Evolutionary conservation across 202 grass and related monocot species (phyloP), one percentile per base, ranked within the genome.

Genomic region (Tripidium arundinaceum): DNA sequence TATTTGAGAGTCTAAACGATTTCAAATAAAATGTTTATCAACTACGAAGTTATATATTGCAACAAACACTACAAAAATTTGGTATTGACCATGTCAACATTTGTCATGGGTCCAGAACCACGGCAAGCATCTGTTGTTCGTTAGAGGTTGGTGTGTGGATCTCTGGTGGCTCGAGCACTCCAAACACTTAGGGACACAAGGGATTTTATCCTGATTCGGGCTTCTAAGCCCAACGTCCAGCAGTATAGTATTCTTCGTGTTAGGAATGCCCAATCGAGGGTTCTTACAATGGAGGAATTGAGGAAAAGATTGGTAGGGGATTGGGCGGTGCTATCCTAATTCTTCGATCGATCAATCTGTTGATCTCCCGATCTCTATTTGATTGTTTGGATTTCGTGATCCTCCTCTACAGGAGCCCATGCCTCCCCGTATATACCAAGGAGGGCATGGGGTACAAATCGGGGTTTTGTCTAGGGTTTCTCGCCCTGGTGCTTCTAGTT

Each of bases 161-260:
- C 38, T 39, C 38, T 2, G 8, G 7, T 39, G 8, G 38, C 38
- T 39, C 1, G 9, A 8, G 7, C 38, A 39, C 34, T 37, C 34
- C 6, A 37, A 43, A 43, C 40, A 11, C 11, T 43, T 13, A 46
- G 0, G 4, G 4, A 47, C 45, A 47, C 15, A 18, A 5, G 4
- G 7, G 16, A 49, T 49, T 50, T 50, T 50, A 50, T 50, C 18
- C 16, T 50, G 2, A 16, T 50, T 50, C 0, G 5, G 18, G 47
- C 16, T 0, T n/a, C 5, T 50, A 2, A 50, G 5, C 0, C 18
- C 18, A 8, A 19, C 0, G 2, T 18, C 4, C 1, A 7, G 0
- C 0, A 19, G 0, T 7, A 19, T n/a, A 2, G 1, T 19, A 6
- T 50, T 8, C 6, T 50, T n/a, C 2, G 0, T 50, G 47, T 50